Evolutionary conservation across 2,329 filamentous ascomycete species (phyloP), one percentile per base, ranked within the genome.

Genomic region (Fusarium acutatum): DNA sequence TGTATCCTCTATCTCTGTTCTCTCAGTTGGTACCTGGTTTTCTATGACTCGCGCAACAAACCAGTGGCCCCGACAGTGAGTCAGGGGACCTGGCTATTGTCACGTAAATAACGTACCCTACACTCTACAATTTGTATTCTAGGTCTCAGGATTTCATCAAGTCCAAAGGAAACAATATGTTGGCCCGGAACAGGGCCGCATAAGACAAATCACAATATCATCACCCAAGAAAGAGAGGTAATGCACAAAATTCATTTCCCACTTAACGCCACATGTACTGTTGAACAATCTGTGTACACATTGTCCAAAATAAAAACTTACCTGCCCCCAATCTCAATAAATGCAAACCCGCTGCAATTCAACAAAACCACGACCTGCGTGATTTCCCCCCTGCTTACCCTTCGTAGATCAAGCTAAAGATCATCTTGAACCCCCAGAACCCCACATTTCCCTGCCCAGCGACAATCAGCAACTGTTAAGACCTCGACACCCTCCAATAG

Each of bases 291-390:
- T 32, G 11, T 5, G 3, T 14, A 20, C 11, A 13, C 1, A 2
- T 6, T 9, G 7, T 32, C 3, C 2, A 1, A 6, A 3, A 3
- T 4, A 8, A n/a, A 8, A 6, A 6, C 20, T 12, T 3, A 5
- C 10, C 10, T 17, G 1, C 20, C 14, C 6, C 4, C 4, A n/a
- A 15, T 30, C 26, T 7, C 14, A 49, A 20, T 9, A 3, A 7
- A 10, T 6, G 28, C 46, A 24, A 14, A 50, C 24, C 0, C 4
- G 2, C 3, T 12, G 4, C 12, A 20, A 50, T 6, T 7, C 3
- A 18, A 20, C 11, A 32, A 3, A 7, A 14, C 1, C 47, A 20
- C 22, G 17, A 50, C 8, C 17, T 34, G 28, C 3, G 6, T 18
- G 3, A 3, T 20, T 6, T 11, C 6, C 6, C 20, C 9, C 13